Conservation (phyloP, 169 alveolate species). For the Cryptosporidium sp. region DNA sequence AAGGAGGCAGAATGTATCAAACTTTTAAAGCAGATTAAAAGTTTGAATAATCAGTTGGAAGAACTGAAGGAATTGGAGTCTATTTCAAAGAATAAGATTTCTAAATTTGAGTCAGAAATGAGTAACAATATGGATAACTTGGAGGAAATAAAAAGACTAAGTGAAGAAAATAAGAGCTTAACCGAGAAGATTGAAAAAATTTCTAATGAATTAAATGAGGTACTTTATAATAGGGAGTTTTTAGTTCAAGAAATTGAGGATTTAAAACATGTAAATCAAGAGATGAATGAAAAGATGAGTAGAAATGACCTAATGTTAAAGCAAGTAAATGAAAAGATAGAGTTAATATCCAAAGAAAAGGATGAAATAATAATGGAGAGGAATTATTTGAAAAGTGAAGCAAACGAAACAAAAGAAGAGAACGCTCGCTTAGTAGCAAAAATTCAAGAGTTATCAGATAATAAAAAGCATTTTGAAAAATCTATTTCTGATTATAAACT, state of each 20-base stretch:
- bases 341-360: not conserved
- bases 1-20: slow-evolving; percentile 49
- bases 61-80: slow-evolving; percentile 18
- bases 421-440: not conserved
- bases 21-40: slow-evolving; percentile 25
- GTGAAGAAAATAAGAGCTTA: not conserved
- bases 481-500: not conserved
- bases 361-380: not conserved
- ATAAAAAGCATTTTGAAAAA: slow-evolving; percentile 3
- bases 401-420: slow-evolving; percentile 5
- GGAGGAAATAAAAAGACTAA: slow-evolving; percentile 7
- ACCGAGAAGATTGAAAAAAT: slow-evolving; percentile 1
- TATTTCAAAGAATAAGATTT: not conserved
- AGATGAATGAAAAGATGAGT: slow-evolving; percentile 5
- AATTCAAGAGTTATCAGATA: slow-evolving; percentile 4
- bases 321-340: not conserved
- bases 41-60: slow-evolving; percentile 22
- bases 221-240: not conserved
- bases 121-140: not conserved
- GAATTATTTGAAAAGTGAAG: not conserved
- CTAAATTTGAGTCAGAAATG: not conserved
- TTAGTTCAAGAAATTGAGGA: not conserved
- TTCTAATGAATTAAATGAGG: slow-evolving; percentile 14
- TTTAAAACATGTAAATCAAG: not conserved
- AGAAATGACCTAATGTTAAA: not conserved